Evolutionary conservation across 495 filamentous ascomycete genomes (phyloP).

Genomic region (Aspergillus bridgeri): DNA sequence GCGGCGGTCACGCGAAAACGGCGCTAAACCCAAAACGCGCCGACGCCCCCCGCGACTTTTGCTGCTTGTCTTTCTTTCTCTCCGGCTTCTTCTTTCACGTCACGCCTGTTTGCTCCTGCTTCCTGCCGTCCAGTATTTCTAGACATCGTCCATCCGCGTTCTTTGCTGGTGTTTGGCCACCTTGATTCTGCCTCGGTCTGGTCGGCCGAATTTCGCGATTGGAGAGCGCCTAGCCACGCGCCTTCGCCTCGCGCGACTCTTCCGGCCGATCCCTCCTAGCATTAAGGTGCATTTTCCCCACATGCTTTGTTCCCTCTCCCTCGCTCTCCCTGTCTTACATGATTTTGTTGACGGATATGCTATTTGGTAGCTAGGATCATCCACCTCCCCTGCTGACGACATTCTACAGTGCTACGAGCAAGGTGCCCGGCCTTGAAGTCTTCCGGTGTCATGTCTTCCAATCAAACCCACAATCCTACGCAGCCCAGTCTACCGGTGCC

Average conservation of each 20-base stretch:
- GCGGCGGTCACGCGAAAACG: conserved; percentile 23
- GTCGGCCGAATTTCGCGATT: conserved; percentile 17
- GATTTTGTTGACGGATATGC: conserved; percentile 8
- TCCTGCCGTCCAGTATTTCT: not conserved
- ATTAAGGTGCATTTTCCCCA: conserved; percentile 28
- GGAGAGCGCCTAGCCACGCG: conserved; percentile 34
- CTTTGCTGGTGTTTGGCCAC: not conserved
- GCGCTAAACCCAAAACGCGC: conserved; percentile 25
- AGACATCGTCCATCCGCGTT: not conserved
- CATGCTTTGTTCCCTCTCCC: conserved; percentile 13
- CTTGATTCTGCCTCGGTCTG: not conserved
- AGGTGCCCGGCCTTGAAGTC: conserved; percentile 15
- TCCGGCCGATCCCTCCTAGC: conserved; percentile 18
- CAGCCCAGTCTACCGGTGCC: conserved; percentile 38
- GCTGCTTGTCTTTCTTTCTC: not conserved
- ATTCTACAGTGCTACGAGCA: conserved; percentile 7
- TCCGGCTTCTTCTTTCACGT: not conserved
- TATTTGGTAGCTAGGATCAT: not conserved
- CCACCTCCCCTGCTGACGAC: not conserved
- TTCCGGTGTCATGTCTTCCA: conserved; percentile 39
- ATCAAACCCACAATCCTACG: conserved; percentile 27
- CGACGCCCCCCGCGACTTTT: conserved; percentile 32
- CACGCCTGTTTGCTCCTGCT: not conserved
- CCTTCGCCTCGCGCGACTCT: conserved; percentile 32
- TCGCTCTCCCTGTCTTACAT: conserved; percentile 18